These are phyloP conservation scores for Cladorrhinum sp. DNA, from an alignment of 2,329 filamentous ascomycete genomes.

Conservation along the genomic window DNA sequence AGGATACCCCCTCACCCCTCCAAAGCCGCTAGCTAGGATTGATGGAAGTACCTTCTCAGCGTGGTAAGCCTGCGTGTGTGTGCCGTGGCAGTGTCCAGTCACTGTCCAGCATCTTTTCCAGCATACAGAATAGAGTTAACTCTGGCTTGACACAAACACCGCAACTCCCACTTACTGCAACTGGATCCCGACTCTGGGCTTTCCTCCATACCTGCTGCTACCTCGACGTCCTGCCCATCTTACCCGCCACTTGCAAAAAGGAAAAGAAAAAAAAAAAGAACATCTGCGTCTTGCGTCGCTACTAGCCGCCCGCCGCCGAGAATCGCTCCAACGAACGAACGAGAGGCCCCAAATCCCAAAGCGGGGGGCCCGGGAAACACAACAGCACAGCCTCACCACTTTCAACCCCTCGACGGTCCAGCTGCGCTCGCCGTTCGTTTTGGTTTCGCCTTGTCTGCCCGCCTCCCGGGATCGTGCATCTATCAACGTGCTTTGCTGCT, in stretches of 20 bases:
- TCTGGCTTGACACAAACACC: constrained; percentile 19
- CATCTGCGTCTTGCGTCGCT: constrained; percentile 11
- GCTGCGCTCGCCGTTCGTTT: constrained; percentile 17
- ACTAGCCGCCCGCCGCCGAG: constrained; percentile 15
- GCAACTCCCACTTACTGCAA: background rate
- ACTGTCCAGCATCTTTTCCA: background rate
- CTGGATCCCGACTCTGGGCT: background rate
- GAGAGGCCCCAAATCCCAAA: constrained; percentile 21
- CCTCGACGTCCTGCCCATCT: background rate
- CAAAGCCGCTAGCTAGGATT: background rate
- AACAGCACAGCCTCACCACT: constrained; percentile 29
- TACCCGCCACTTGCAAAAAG: background rate
- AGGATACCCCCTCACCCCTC: background rate
- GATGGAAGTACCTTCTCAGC: background rate
- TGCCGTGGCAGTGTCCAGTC: background rate
- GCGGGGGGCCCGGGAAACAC: constrained; percentile 25
- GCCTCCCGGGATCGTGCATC: constrained; percentile 12
- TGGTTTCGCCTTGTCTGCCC: constrained; percentile 5
- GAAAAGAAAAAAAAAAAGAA: background rate
- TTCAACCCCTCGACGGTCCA: constrained; percentile 17
- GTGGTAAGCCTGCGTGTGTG: background rate
- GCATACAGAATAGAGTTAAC: background rate
- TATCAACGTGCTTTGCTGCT: background rate
- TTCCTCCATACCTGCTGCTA: background rate
- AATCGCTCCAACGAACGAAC: constrained; percentile 10